Conservation (phyloP, 1,139 yeast genomes). For the Suhomyces terraborum region DNA sequence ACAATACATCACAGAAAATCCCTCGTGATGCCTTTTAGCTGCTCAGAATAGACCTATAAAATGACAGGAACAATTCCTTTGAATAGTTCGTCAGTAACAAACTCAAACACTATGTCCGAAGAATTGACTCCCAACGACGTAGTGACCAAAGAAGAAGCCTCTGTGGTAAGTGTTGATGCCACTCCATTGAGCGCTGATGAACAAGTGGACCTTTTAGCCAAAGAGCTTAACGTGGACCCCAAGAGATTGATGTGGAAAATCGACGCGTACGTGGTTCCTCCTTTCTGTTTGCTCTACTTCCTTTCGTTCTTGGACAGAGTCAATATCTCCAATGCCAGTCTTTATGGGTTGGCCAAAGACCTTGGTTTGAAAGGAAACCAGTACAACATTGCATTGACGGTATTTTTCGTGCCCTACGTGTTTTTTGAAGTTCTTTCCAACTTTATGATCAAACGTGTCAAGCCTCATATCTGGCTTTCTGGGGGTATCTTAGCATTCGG, state of each 20-base stretch:
- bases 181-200: slow-evolving; percentile 19
- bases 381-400: slow-evolving; percentile 62
- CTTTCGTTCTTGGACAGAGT: slow-evolving; percentile 73
- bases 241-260: slow-evolving; percentile 59
- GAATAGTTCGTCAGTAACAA: too few species aligned
- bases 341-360: slow-evolving; percentile 61
- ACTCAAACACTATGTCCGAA: too few species aligned
- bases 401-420: slow-evolving; percentile 73
- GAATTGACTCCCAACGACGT: too few species aligned
- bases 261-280: slow-evolving; percentile 67
- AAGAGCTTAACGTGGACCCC: slow-evolving; percentile 41
- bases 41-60: too few species aligned
- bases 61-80: too few species aligned
- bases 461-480: slow-evolving; percentile 68
- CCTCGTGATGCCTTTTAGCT: too few species aligned
- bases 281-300: slow-evolving; percentile 67
- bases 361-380: slow-evolving; percentile 57
- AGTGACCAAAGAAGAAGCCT: too few species aligned
- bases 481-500: slow-evolving; percentile 61
- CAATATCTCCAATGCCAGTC: slow-evolving; percentile 71
- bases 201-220: slow-evolving; percentile 32
- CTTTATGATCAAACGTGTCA: slow-evolving; percentile 56
- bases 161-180: too few species aligned
- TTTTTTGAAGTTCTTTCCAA: slow-evolving; percentile 70
- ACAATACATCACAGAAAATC: too few species aligned